These are phyloP conservation scores for Akanthomyces uredinophilus DNA, from an alignment of 2,329 filamentous ascomycete genomes.

Conservation along the genomic window DNA sequence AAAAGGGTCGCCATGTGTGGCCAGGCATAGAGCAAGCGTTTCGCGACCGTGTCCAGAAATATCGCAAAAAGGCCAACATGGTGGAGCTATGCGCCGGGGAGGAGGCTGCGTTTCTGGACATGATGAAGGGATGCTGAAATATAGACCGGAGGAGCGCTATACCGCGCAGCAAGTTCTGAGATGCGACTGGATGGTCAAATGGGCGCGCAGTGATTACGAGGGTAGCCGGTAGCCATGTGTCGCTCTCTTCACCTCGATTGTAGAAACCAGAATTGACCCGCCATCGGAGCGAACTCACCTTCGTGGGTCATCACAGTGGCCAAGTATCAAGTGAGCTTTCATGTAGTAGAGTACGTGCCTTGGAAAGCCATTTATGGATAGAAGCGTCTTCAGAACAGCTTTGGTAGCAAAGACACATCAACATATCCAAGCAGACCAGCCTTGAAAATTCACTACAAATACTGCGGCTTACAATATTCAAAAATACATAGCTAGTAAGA, in stretches of 20 bases:
- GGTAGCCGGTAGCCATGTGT: background rate
- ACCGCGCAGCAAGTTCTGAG: slow-evolving; percentile 8
- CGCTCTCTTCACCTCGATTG: no score
- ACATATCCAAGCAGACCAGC: background rate
- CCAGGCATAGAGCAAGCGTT: background rate
- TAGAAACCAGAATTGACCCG: no score
- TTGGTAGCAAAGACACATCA: background rate
- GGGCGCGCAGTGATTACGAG: slow-evolving; percentile 20
- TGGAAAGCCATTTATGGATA: no score
- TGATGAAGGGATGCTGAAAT: slow-evolving; percentile 15
- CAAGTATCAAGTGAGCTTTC: no score
- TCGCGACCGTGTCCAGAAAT: slow-evolving; percentile 13
- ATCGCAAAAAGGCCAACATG: slow-evolving; percentile 8
- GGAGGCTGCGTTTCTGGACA: slow-evolving; percentile 11
- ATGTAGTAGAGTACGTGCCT: no score
- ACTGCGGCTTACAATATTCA: background rate
- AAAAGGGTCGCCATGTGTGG: background rate
- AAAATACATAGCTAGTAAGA: background rate
- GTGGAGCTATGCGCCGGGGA: slow-evolving; percentile 4
- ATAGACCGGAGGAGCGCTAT: slow-evolving; percentile 6
- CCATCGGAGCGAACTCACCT: no score
- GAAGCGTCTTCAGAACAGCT: no score
- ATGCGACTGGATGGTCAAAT: slow-evolving; percentile 16
- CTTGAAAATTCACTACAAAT: background rate
- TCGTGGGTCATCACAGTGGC: no score